phyloP scores from a whole-genome alignment of 2,329 filamentous ascomycete species.

The Dactylonectria estremocensis region DNA sequence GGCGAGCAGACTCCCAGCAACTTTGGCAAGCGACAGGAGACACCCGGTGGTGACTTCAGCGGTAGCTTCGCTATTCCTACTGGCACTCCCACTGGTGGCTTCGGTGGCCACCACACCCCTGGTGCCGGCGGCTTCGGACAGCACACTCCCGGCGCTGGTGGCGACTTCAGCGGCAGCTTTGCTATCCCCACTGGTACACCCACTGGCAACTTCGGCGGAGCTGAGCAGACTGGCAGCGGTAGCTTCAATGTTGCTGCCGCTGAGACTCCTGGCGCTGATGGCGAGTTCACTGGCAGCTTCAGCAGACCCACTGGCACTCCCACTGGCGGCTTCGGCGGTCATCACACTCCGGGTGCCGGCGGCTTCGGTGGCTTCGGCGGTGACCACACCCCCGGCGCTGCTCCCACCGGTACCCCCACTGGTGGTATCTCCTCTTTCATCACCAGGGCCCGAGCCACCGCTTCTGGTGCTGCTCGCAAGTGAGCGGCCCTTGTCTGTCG shows the following conservation, averaged over 20 bases:
- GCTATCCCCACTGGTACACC: background rate
- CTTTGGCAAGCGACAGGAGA: too few species aligned
- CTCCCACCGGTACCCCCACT: background rate
- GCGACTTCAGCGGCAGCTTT: background rate
- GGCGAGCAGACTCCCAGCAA: too few species aligned
- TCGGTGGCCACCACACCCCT: slow-evolving; percentile 11
- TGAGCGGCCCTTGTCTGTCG: slow-evolving; percentile 8
- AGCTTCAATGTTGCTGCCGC: slow-evolving; percentile 2
- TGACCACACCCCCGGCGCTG: background rate
- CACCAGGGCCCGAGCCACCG: slow-evolving; percentile 24
- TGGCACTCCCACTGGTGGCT: slow-evolving; percentile 7
- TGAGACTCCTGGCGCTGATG: slow-evolving; percentile 13
- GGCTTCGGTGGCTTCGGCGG: background rate
- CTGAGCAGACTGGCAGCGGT: too few species aligned
- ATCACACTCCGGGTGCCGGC: slow-evolving; percentile 1
- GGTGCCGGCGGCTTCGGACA: slow-evolving; percentile 1
- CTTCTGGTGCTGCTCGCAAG: slow-evolving; percentile 13
- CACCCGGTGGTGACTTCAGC: too few species aligned
- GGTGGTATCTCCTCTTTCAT: slow-evolving; percentile 24
- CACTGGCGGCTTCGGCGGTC: slow-evolving; percentile 15
- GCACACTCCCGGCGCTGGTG: slow-evolving; percentile 4
- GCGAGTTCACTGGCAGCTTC: slow-evolving; percentile 16
- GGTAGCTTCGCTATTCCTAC: background rate
- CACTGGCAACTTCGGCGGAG: background rate
- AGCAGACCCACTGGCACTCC: background rate